Conservation (phyloP, 139 green algal species). For the Astrephomene gubernaculifera region DNA sequence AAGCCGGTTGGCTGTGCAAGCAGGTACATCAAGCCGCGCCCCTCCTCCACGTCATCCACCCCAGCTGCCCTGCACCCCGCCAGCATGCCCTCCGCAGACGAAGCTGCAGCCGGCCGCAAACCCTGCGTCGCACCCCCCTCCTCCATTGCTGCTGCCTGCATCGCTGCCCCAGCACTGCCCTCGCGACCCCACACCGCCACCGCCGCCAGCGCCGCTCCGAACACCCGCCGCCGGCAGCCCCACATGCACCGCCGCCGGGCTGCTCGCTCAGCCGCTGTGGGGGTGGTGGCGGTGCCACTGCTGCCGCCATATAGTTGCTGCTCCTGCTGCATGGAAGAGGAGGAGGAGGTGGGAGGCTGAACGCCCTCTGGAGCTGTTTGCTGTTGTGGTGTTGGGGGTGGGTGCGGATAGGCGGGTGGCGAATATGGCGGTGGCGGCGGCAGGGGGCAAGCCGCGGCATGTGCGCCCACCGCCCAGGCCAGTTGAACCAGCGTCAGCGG, state of each 20-base stretch:
- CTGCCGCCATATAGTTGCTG: background rate
- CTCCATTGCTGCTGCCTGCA: background rate
- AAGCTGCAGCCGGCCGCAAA: background rate
- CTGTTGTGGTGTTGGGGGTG: too few species aligned
- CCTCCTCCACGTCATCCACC: background rate
- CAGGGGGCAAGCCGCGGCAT: conserved; percentile 15
- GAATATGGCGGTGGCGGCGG: background rate
- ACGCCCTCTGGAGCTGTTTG: too few species aligned
- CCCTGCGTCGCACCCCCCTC: background rate
- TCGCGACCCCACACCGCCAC: background rate
- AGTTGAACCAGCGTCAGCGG: background rate
- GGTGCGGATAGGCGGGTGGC: too few species aligned
- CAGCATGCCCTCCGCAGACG: background rate
- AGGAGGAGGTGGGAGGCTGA: too few species aligned
- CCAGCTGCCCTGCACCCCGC: background rate
- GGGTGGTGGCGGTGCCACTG: background rate
- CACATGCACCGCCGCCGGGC: background rate
- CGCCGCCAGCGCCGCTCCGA: conserved; percentile 20
- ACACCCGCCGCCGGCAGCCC: background rate
- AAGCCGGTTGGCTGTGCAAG: too few species aligned
- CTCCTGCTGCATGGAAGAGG: background rate
- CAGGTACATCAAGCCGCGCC: too few species aligned
- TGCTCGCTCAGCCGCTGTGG: background rate
- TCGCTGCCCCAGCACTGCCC: background rate
- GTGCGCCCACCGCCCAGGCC: conserved; percentile 26